Percentiles rank a stretch among this genome's conserved stretches.
Evolutionary conservation across 257 asterid species (phyloP).

Genomic region (Nicotiana attenuata): DNA sequence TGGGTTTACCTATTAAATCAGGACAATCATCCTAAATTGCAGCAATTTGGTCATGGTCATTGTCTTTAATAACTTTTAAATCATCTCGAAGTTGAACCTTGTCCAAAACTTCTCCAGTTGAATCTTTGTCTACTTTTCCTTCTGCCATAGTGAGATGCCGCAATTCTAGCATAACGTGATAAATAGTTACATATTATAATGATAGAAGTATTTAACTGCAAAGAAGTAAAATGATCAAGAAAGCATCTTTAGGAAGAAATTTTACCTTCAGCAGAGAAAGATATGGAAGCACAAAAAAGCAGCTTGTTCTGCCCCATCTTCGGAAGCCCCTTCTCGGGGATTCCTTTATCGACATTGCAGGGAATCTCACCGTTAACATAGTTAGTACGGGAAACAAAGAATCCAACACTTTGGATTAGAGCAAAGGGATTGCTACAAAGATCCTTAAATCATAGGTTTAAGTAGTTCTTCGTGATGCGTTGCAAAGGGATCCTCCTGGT

Average conservation of each 20-base stretch:
- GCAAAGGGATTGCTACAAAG: too few relatives aligned
- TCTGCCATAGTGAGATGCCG: background rate
- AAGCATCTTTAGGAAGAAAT: background rate
- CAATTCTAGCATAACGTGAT: conserved; percentile 7
- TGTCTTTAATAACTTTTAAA: too few relatives aligned
- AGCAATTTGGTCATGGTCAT: background rate
- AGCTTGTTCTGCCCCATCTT: conserved; percentile 4
- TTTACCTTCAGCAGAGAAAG: conserved; percentile 12
- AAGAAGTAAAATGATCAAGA: background rate
- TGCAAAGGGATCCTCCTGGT: too few relatives aligned
- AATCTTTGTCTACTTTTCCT: background rate
- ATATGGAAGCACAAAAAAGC: conserved; percentile 12
- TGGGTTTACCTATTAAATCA: too few relatives aligned
- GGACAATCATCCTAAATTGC: too few relatives aligned
- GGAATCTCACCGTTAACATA: conserved; percentile 3
- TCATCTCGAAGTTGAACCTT: background rate
- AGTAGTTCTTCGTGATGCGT: too few relatives aligned
- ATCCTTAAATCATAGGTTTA: too few relatives aligned
- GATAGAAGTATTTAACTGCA: background rate
- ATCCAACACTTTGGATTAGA: too few relatives aligned
- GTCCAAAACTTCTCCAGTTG: background rate
- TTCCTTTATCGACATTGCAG: conserved; percentile 2
- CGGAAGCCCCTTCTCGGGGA: background rate
- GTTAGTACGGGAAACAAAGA: too few relatives aligned
- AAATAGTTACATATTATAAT: background rate